These are phyloP conservation scores for Ustilago shanxiensis DNA, from an alignment of 1,284 basidiomycete species.

Conservation along the genomic window DNA sequence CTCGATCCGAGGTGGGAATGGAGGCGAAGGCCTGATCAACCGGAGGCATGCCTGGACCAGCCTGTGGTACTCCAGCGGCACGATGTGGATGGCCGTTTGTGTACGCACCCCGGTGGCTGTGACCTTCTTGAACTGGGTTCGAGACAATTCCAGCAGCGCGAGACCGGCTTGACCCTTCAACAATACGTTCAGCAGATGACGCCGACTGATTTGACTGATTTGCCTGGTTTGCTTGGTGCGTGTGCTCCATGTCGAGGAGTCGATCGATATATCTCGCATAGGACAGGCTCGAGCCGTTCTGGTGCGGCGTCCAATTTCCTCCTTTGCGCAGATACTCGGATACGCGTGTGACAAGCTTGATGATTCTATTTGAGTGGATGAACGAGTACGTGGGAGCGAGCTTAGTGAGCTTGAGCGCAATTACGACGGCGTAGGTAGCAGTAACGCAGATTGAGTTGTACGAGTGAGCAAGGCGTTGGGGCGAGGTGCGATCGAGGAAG, in stretches of 20 bases:
- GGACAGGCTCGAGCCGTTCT: constrained; percentile 40
- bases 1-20: constrained; percentile 2
- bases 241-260: constrained; percentile 34
- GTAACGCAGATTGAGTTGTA: constrained; percentile 53
- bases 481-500: constrained; percentile 42
- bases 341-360: constrained; percentile 29
- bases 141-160: neutral
- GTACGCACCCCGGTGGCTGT: neutral
- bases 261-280: constrained; percentile 46
- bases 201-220: neutral
- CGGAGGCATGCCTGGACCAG: neutral
- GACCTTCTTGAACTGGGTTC: neutral
- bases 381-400: constrained; percentile 36
- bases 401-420: constrained; percentile 45
- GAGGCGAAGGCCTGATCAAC: constrained; percentile 1
- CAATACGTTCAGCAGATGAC: neutral
- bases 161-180: neutral
- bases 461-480: constrained; percentile 38
- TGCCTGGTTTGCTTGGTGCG: neutral
- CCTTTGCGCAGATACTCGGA: constrained; percentile 37
- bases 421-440: constrained; percentile 42
- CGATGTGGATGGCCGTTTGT: constrained; percentile 13
- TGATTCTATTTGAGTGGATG: constrained; percentile 31
- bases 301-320: constrained; percentile 41
- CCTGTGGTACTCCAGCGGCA: neutral